A percentile compares a stretch with the other conserved stretches of the same genome.
Conservation (phyloP, 164 flowering plant species). For the Magnolia sinica region DNA sequence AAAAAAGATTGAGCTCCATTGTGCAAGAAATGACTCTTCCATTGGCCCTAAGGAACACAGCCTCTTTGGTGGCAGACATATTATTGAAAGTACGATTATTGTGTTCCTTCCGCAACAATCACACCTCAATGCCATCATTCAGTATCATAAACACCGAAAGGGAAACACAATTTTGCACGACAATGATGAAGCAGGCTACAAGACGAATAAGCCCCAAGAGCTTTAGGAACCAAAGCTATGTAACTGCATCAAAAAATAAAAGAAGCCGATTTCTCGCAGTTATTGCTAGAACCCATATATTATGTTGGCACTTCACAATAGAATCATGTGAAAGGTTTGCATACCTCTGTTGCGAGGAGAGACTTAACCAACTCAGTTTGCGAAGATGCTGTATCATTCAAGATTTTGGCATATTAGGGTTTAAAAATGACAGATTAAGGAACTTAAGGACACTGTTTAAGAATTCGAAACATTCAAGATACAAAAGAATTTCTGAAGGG, state of each 20-base stretch:
- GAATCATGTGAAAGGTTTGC: background rate
- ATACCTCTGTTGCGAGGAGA: slow-evolving; percentile 92
- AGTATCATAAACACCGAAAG: background rate
- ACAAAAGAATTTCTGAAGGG: background rate
- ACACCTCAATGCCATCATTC: background rate
- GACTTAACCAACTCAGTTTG: slow-evolving; percentile 73
- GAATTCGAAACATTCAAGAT: background rate
- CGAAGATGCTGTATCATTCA: slow-evolving; percentile 64
- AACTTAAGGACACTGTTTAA: background rate
- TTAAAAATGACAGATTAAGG: background rate
- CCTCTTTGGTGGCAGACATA: too few species aligned
- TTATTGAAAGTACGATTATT: too few species aligned
- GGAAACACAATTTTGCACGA: too few species aligned
- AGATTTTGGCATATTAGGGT: background rate
- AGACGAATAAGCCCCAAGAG: too few species aligned
- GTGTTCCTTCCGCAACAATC: background rate
- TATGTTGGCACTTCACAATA: background rate
- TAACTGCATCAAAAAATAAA: background rate
- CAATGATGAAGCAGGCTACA: too few species aligned
- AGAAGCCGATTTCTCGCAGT: background rate
- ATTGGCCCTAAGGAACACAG: too few species aligned
- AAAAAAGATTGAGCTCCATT: too few species aligned
- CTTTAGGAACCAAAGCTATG: background rate
- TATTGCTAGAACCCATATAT: background rate
- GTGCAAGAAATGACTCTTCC: too few species aligned